phyloP scores from a whole-genome alignment of 2,329 filamentous ascomycete genomes.

The Aspergillus floridensis region DNA sequence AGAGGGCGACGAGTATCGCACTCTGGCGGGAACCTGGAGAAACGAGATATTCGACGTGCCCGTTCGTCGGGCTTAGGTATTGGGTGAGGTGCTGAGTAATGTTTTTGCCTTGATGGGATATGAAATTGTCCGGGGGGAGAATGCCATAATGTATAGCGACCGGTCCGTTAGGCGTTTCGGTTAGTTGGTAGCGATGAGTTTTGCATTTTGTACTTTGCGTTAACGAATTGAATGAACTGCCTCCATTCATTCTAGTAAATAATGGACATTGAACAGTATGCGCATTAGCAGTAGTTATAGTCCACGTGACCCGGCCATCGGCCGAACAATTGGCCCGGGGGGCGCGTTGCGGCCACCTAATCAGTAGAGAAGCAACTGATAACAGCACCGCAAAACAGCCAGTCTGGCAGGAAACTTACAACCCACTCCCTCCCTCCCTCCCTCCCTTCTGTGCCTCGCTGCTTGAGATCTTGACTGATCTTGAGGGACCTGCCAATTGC shows the following conservation, averaged over 20 bases:
- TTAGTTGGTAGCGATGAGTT: background rate
- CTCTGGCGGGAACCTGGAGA: slow-evolving; percentile 60
- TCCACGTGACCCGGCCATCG: slow-evolving; percentile 17
- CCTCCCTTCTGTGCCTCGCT: background rate
- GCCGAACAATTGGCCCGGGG: slow-evolving; percentile 10
- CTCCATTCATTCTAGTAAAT: background rate
- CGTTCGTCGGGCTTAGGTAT: slow-evolving; percentile 9
- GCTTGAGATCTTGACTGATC: slow-evolving; percentile 22
- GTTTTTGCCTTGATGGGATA: background rate
- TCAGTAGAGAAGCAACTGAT: slow-evolving; percentile 7
- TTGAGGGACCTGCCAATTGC: slow-evolving; percentile 4
- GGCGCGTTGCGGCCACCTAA: slow-evolving; percentile 24
- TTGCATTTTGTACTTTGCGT: too few species aligned
- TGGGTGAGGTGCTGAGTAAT: background rate
- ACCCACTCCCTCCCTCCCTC: background rate
- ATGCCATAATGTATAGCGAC: background rate
- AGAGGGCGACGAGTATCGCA: slow-evolving; percentile 63
- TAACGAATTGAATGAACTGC: background rate
- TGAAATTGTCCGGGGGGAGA: background rate
- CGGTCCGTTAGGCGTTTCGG: background rate
- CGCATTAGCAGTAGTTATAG: background rate
- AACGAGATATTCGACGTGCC: slow-evolving; percentile 73
- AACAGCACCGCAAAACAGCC: too few species aligned
- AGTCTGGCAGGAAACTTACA: too few species aligned
- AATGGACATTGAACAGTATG: too few species aligned